Evolutionary conservation across 805 yeast species (phyloP), one percentile per base, ranked within the genome.

Genomic region (Saturnispora hagleri): DNA sequence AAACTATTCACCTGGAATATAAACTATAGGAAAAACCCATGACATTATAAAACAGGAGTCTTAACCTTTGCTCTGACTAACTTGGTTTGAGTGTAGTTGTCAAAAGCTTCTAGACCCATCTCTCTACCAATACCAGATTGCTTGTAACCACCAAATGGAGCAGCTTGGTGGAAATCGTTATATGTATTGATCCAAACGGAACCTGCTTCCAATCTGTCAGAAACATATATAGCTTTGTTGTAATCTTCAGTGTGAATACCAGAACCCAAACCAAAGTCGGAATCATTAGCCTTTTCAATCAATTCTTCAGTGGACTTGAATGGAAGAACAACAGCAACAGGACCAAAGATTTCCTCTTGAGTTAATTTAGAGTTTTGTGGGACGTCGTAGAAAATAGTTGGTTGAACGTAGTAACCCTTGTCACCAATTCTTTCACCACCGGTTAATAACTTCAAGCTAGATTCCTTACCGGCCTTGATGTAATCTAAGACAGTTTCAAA

Each of bases 311-410:
- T 77, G 47, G 85, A 74, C 59, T 72, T 73, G 66, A 88, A 88
- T 69, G 85, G 84, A 62, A 83, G 71, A 51, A 86, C 77, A 42
- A 93, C 82, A 57, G 85, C 81, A 55, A 89, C 88, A 24, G 96
- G 96, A 54, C 96, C 96, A 62, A 89, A 89, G 67, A 89, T 87
- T 76, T 89, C 97, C 68, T 89, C 97, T 31, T 68, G 75, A 79
- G 60, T 86, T 89, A 67, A 90, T 81, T 59, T 75, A 73, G 84
- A 81, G 64, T 81, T 73, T 66, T 82, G 85, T 22, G 74, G 74
- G 57, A 88, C 96, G 64, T 86, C 89, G 58, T 86, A 83, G 66
- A 89, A 87, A 62, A 90, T 77, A 41, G 97, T 89, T 68, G 97
- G 97, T 70, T 79, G 74, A 60, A 84, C 68, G 58, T 82, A 83